Evolutionary conservation across 768 basidiomycete genomes (phyloP), one percentile per base, ranked within the genome.

Genomic region (Russula emetica): DNA sequence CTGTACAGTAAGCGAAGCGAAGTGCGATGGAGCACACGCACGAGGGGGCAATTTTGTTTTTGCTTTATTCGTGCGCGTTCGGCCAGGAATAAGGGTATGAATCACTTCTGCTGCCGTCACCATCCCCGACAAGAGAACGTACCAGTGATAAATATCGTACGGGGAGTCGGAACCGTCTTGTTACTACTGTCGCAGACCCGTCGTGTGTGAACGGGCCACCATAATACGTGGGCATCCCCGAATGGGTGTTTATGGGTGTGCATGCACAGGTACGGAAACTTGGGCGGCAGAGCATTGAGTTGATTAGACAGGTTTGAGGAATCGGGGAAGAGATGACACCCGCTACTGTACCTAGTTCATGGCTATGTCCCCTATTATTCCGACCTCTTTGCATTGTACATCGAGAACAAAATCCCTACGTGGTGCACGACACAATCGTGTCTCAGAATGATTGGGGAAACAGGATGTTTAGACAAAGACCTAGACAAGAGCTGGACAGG

Each of bases 151-250:
- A 67, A 34, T 13, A 67, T 40, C 2, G 63, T 67, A n/a, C 40
- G 63, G 1, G 63, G 54, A 42, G 14, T 40, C 16, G 38, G 38
- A 36, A 22, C 6, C 30, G 32, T 49, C 0, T 44, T 20, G 40
- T 42, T 42, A 24, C n/a, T n/a, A n/a, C 14, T 18, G 16, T 11
- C 61, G 13, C 18, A 14, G 9, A 3, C 55, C 10, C 22, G 63
- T 61, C 34, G 36, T 36, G 24, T 61, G 57, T 30, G 66, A 65
- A 74, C 53, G 73, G 76, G 76, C 82, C 83, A 86, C 84, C 83
- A 85, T 22, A 82, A 71, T 4, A 78, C 76, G 69, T 84, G 82
- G 3, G 79, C 77, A 24, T 72, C 70, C 20, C 77, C 79, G 9
- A 82, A 67, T 4, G 76, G 70, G 5, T 63, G 63, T n/a, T 69